A percentile compares a stretch with the other conserved stretches of the same genome.
phyloP scores from a whole-genome alignment of 495 filamentous ascomycete genomes.

The Talaromyces liani region DNA sequence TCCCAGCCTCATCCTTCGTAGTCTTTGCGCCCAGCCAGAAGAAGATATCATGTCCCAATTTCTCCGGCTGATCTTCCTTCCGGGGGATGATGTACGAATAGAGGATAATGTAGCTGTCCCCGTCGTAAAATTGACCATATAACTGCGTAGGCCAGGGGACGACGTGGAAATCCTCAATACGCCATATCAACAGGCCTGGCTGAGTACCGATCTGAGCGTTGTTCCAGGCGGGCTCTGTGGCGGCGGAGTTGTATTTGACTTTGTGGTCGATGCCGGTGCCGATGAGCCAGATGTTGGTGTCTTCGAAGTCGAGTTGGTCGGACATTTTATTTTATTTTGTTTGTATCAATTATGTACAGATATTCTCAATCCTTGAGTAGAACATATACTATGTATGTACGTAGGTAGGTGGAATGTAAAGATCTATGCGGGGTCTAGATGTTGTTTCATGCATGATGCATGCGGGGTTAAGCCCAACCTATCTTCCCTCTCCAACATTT shows the following conservation, averaged over 20 bases:
- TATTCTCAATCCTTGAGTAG: neutral
- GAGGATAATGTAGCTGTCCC: slow-evolving; percentile 57
- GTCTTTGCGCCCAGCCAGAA: slow-evolving; percentile 56
- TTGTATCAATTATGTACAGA: neutral
- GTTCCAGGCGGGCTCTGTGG: slow-evolving; percentile 56
- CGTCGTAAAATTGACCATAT: slow-evolving; percentile 51
- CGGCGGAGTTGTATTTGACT: slow-evolving; percentile 55
- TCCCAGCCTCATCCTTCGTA: slow-evolving; percentile 55
- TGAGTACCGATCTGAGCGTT: slow-evolving; percentile 37
- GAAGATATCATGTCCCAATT: slow-evolving; percentile 49
- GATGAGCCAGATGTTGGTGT: slow-evolving; percentile 57
- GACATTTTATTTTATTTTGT: neutral
- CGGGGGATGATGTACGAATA: slow-evolving; percentile 29
- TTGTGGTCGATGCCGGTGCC: slow-evolving; percentile 52
- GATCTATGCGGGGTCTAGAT: neutral
- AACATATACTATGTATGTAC: neutral
- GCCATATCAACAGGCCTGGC: slow-evolving; percentile 49
- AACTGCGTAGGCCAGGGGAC: slow-evolving; percentile 47
- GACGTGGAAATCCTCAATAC: slow-evolving; percentile 56
- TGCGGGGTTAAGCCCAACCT: neutral
- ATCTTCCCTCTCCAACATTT: too few relatives aligned
- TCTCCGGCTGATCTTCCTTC: slow-evolving; percentile 33
- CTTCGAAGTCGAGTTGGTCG: slow-evolving; percentile 48
- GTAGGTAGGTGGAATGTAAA: neutral
- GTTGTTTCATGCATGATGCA: neutral